Conservation (phyloP, 2,329 filamentous ascomycete species). For the Hypoxylon sp. region DNA sequence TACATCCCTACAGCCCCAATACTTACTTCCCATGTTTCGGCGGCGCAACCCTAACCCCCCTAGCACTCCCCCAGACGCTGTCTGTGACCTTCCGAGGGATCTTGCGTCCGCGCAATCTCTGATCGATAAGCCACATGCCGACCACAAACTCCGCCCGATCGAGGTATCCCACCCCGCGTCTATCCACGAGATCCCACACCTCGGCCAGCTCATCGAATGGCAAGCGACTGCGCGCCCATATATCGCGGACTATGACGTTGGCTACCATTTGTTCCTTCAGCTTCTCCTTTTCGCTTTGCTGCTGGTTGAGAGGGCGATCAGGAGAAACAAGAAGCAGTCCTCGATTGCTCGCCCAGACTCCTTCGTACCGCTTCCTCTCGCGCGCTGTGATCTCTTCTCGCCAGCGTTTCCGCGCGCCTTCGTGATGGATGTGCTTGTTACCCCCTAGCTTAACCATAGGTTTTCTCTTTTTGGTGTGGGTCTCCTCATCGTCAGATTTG, state of each 20-base stretch:
- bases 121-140: conserved; percentile 83
- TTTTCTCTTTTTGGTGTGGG: conserved; percentile 59
- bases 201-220: conserved; percentile 74
- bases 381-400: conserved; percentile 75
- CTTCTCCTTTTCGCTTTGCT: conserved; percentile 9
- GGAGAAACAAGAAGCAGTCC: conserved; percentile 58
- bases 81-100: conserved; percentile 74
- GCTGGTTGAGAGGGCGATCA: not conserved
- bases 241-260: conserved; percentile 74
- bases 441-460: conserved; percentile 58
- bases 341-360: conserved; percentile 83
- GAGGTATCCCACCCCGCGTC: conserved; percentile 62
- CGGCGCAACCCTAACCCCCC: conserved; percentile 52
- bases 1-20: not conserved
- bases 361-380: conserved; percentile 83
- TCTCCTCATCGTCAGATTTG: conserved; percentile 62
- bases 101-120: conserved; percentile 81
- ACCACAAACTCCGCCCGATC: conserved; percentile 79
- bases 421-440: conserved; percentile 77
- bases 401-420: conserved; percentile 79
- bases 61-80: conserved; percentile 79
- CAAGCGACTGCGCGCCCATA: conserved; percentile 77
- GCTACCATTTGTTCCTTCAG: conserved; percentile 62
- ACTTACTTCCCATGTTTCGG: conserved; percentile 6
- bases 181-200: conserved; percentile 80